Base-by-base conservation (phyloP, 2,329 filamentous ascomycete species). In the Neopestalotiopsis sp. region DNA sequence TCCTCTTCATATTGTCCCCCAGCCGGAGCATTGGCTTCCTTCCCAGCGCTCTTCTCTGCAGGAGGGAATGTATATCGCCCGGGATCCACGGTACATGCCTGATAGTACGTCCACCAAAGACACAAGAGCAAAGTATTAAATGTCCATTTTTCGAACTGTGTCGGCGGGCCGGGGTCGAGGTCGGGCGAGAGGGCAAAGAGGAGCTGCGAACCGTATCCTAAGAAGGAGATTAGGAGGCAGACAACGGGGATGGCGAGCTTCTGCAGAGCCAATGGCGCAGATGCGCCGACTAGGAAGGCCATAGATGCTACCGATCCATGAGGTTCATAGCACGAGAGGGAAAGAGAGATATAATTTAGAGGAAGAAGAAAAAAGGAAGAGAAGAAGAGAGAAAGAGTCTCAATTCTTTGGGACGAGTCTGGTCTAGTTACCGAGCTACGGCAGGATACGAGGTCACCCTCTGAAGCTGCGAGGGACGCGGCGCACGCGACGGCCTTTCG, bases 171-270 rank as follows among this genome's bases (percentile, higher is more conserved):
- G 0, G 89, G 89, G 12, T 85, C 83, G 71, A 92, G 85, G 71
- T 86, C 82, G 1, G 86, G 84, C 42, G 89, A 85, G 70, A 88
- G 81, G 73, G 86, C 79, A 78, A 95, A 92, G 61, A 95, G 84
- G 77, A 85, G 87, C 80, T 95, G 93, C 4, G 93, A 92, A 63
- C 88, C 87, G 82, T 92, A 94, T 70, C 89, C 88, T 3, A 95
- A 86, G 76, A 94, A 93, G 66, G 82, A 76, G 69, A 95, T 92
- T 14, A 95, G 81, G 7, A 84, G 67, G 71, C 89, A 89, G 59
- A 92, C 91, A 69, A 84, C 87, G 14, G 92, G 91, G n/a, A 94
- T 88, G 69, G 91, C 91, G 65, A 94, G 82, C 64, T 80, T 79
- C 75, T 87, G 85, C 70, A 89, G 81, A 7, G 68, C 58, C 6